A percentile compares a stretch with the other conserved stretches of the same genome.
Evolutionary conservation across 768 basidiomycete species (phyloP).

Genomic region (Phaeolepiota aurea): DNA sequence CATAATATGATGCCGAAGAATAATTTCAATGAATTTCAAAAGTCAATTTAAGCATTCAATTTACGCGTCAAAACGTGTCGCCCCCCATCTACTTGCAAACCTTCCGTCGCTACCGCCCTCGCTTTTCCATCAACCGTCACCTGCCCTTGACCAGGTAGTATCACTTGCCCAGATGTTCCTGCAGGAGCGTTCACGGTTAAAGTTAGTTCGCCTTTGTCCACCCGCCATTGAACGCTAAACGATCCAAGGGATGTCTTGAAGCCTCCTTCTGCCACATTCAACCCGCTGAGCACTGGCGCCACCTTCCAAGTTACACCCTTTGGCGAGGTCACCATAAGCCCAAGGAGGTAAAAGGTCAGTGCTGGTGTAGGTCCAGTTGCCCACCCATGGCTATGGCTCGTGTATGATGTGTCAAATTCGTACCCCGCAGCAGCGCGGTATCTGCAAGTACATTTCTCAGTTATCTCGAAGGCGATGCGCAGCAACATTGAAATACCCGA

Average conservation of each 20-base stretch:
- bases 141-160: slow-evolving; percentile 16
- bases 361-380: slow-evolving; percentile 40
- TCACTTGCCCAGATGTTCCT: slow-evolving; percentile 17
- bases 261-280: slow-evolving; percentile 32
- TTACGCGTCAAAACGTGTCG: slow-evolving; percentile 4
- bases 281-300: slow-evolving; percentile 33
- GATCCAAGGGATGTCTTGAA: slow-evolving; percentile 37
- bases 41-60: no score
- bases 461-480: no score
- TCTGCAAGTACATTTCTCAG: slow-evolving; percentile 7
- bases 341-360: slow-evolving; percentile 37
- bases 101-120: background rate
- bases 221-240: slow-evolving; percentile 33
- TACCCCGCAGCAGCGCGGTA: slow-evolving; percentile 38
- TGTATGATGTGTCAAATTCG: slow-evolving; percentile 36
- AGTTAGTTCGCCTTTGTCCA: slow-evolving; percentile 9
- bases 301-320: slow-evolving; percentile 34
- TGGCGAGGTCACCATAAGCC: slow-evolving; percentile 30
- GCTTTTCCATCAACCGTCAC: slow-evolving; percentile 12
- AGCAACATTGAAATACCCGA: slow-evolving; percentile 30
- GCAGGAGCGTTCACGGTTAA: slow-evolving; percentile 16
- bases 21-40: no score
- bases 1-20: background rate
- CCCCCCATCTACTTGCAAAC: slow-evolving; percentile 8
- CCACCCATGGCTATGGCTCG: slow-evolving; percentile 42